phyloP scores from a whole-genome alignment of 306 rosid species.

The Rubus idaeus region DNA sequence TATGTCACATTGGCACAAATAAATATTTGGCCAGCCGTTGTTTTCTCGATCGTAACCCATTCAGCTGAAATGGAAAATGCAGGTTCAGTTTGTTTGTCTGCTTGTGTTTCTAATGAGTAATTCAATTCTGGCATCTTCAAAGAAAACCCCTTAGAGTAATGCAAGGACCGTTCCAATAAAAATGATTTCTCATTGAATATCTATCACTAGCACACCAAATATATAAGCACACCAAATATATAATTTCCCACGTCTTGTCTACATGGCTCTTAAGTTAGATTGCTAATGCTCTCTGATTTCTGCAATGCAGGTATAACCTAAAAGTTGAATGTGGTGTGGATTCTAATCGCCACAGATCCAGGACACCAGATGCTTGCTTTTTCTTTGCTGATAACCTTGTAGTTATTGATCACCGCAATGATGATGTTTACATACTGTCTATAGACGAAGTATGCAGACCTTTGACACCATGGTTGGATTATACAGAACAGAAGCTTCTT shows the following conservation, averaged over 20 bases:
- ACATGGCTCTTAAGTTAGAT: constrained; percentile 1
- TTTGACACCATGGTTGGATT: constrained; percentile 64
- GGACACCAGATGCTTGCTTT: constrained; percentile 92
- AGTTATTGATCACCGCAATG: constrained; percentile 75
- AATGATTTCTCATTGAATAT: background rate
- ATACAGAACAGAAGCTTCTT: constrained; percentile 66
- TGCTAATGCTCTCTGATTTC: constrained; percentile 15
- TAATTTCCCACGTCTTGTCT: background rate
- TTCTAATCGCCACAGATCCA: constrained; percentile 69
- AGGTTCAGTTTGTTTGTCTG: background rate
- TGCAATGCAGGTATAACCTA: constrained; percentile 77
- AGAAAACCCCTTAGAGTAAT: background rate
- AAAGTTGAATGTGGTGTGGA: constrained; percentile 81
- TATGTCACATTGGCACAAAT: background rate
- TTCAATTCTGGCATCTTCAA: background rate
- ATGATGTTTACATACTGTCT: constrained; percentile 79
- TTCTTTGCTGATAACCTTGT: constrained; percentile 89
- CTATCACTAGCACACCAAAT: background rate
- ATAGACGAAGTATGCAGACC: constrained; percentile 50
- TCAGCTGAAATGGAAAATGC: background rate
- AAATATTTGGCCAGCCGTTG: background rate
- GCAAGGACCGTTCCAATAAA: background rate
- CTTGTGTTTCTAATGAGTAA: background rate
- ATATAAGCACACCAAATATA: background rate
- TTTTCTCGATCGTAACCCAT: background rate